Evolutionary conservation across 176 grass and related monocot genomes (phyloP).

Genomic region (Carex parvula): DNA sequence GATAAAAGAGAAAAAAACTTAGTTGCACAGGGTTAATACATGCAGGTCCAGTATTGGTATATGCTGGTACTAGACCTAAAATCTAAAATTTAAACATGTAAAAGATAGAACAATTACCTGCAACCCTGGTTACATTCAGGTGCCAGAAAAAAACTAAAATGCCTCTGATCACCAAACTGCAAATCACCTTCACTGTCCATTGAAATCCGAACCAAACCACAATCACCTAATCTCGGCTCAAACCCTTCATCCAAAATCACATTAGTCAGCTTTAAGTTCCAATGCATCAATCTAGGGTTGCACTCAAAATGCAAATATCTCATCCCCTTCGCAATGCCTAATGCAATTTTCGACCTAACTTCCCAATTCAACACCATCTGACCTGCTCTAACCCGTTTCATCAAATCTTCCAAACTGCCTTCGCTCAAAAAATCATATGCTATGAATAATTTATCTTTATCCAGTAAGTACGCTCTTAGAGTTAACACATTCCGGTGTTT

Average conservation of each 20-base stretch:
- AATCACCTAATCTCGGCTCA: slow-evolving; percentile 62
- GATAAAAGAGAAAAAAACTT: not conserved
- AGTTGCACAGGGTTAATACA: not conserved
- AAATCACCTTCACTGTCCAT: slow-evolving; percentile 35
- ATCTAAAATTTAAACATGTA: not conserved
- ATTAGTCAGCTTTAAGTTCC: slow-evolving; percentile 69
- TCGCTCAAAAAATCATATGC: slow-evolving; percentile 61
- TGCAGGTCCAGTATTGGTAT: not conserved
- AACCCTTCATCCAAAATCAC: slow-evolving; percentile 83
- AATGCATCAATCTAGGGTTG: slow-evolving; percentile 62
- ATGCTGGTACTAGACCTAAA: not conserved
- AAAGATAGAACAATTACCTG: slow-evolving; percentile 50
- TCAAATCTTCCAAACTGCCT: slow-evolving; percentile 87
- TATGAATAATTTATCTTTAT: slow-evolving; percentile 57
- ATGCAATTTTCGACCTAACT: slow-evolving; percentile 63
- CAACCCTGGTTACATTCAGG: slow-evolving; percentile 80
- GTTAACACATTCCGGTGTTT: slow-evolving; percentile 74
- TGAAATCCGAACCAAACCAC: slow-evolving; percentile 52
- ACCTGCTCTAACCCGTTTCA: slow-evolving; percentile 74
- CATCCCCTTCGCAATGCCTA: slow-evolving; percentile 71
- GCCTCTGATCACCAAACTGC: slow-evolving; percentile 15
- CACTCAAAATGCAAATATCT: slow-evolving; percentile 87
- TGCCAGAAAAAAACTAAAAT: slow-evolving; percentile 48
- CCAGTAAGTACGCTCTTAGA: slow-evolving; percentile 73
- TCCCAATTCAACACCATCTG: slow-evolving; percentile 72